Evolutionary conservation across 1,284 basidiomycete species (phyloP).

Genomic region (Cronartium quercuum): DNA sequence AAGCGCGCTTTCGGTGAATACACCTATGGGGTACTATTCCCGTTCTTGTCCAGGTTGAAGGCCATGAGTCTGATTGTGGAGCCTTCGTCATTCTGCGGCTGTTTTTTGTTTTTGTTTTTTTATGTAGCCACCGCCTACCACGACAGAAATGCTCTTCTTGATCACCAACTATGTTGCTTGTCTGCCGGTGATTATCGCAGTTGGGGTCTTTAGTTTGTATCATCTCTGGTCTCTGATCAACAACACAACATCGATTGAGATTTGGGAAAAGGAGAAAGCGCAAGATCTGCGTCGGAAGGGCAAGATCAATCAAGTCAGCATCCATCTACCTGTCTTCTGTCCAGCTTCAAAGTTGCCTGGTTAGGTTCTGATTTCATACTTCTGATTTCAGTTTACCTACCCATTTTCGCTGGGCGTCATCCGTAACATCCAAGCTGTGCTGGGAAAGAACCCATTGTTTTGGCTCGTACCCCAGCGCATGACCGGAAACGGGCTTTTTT

Average conservation of each 20-base stretch:
- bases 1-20: constrained; percentile 1
- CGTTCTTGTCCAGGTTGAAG: too few species aligned
- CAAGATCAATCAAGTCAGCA: constrained; percentile 26
- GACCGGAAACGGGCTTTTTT: constrained; percentile 41
- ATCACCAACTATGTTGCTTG: constrained; percentile 37
- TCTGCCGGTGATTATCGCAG: constrained; percentile 35
- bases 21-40: not conserved
- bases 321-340: not conserved
- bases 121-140: constrained; percentile 21
- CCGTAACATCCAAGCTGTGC: constrained; percentile 42
- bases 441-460: constrained; percentile 42
- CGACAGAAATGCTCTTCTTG: constrained; percentile 31
- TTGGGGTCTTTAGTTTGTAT: constrained; percentile 37
- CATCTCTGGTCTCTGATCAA: constrained; percentile 30
- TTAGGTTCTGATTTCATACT: constrained; percentile 11
- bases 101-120: not conserved
- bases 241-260: constrained; percentile 39
- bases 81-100: too few species aligned
- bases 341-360: not conserved
- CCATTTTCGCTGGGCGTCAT: constrained; percentile 46
- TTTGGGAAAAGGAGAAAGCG: constrained; percentile 39
- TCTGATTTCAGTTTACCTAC: constrained; percentile 42
- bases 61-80: too few species aligned
- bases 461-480: constrained; percentile 44
- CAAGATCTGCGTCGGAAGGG: constrained; percentile 23